These are phyloP conservation scores for Marchantia polymorpha DNA, from an alignment of 225 moss, liverwort and hornwort genomes.

Conservation along the genomic window DNA sequence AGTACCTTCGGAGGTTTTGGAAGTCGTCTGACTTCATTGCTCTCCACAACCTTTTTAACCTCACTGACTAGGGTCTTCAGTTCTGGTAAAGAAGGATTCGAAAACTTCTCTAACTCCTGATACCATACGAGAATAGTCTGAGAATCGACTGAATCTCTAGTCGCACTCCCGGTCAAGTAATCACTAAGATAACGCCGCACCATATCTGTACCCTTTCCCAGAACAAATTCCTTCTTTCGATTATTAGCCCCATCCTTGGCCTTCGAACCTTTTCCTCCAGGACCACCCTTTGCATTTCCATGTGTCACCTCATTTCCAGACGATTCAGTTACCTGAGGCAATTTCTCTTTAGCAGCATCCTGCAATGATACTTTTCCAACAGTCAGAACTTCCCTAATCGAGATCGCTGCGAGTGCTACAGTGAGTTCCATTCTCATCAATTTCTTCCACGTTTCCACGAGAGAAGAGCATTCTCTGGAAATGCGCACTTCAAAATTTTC, in stretches of 20 bases:
- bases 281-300: conserved; percentile 1
- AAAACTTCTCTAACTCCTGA: conserved; percentile 7
- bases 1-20: conserved; percentile 49
- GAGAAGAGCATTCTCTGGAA: conserved; percentile 1
- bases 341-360: conserved; percentile 14
- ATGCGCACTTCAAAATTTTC: no score
- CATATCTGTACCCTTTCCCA: conserved; percentile 42
- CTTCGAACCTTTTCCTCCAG: conserved; percentile 24
- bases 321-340: neutral
- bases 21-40: conserved; percentile 41
- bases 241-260: conserved; percentile 22
- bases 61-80: conserved; percentile 28
- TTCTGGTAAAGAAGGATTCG: conserved; percentile 23
- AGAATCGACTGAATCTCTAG: conserved; percentile 3
- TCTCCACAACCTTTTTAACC: conserved; percentile 37
- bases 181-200: conserved; percentile 28
- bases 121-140: neutral
- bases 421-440: conserved; percentile 32
- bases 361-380: conserved; percentile 14
- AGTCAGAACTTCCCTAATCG: conserved; percentile 26
- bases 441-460: conserved; percentile 24
- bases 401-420: conserved; percentile 32
- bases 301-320: neutral
- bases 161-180: neutral
- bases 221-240: conserved; percentile 35